Percentiles rank a stretch among this genome's conserved stretches.
Conservation (phyloP, 768 basidiomycete species). For the Agaricus subrufescens region DNA sequence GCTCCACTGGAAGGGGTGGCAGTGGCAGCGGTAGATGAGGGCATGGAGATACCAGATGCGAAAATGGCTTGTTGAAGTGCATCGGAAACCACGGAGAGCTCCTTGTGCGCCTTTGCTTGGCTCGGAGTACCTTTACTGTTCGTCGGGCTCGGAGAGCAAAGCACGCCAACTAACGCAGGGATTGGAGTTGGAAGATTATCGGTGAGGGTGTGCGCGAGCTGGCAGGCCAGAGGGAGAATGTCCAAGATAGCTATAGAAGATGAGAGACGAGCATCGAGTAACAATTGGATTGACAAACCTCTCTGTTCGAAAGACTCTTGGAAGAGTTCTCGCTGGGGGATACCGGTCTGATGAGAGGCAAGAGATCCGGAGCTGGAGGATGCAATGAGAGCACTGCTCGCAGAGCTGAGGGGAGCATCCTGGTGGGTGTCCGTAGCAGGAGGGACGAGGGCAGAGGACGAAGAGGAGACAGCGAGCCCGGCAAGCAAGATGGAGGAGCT, state of each 20-base stretch:
- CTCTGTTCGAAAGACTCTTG: neutral
- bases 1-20: neutral
- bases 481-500: constrained; percentile 45
- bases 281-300: neutral
- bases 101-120: neutral
- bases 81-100: neutral
- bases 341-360: neutral
- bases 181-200: neutral
- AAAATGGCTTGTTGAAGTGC: neutral
- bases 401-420: neutral
- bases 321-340: neutral
- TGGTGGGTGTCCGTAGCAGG: constrained; percentile 27
- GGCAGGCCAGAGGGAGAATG: neutral
- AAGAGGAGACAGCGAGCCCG: constrained; percentile 45
- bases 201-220: neutral
- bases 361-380: neutral
- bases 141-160: neutral
- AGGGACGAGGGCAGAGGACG: constrained; percentile 41
- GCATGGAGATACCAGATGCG: neutral
- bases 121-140: neutral
- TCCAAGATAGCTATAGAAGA: neutral
- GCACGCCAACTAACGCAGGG: neutral
- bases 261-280: neutral
- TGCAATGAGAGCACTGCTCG: neutral
- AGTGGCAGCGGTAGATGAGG: neutral